Evolutionary conservation across 768 basidiomycete species (phyloP).

Genomic region (Leccinum uliginosum): DNA sequence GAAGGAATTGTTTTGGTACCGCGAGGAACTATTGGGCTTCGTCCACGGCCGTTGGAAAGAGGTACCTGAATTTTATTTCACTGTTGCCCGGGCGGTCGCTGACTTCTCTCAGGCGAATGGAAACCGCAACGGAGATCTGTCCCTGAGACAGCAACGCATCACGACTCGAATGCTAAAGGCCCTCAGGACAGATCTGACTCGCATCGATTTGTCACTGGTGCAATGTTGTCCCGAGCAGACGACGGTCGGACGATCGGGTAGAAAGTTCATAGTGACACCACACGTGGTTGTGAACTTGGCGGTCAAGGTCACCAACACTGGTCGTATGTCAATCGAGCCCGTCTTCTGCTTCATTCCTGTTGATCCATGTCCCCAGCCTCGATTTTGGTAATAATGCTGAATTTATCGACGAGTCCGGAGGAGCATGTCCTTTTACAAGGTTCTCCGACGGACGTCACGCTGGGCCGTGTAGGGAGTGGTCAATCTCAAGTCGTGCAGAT

Average conservation of each 20-base stretch:
- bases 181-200: slow-evolving; percentile 63
- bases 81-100: background rate
- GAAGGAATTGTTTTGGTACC: slow-evolving; percentile 92
- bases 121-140: slow-evolving; percentile 68
- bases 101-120: slow-evolving; percentile 61
- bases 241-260: slow-evolving; percentile 18
- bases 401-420: slow-evolving; percentile 51
- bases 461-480: slow-evolving; percentile 60
- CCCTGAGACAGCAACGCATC: slow-evolving; percentile 73
- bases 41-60: slow-evolving; percentile 81
- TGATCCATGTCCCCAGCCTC: slow-evolving; percentile 39
- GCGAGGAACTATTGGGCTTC: slow-evolving; percentile 75
- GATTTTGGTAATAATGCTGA: slow-evolving; percentile 48
- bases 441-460: slow-evolving; percentile 49
- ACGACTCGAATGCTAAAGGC: slow-evolving; percentile 76
- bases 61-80: slow-evolving; percentile 37
- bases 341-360: background rate
- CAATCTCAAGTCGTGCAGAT: slow-evolving; percentile 48
- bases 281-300: slow-evolving; percentile 64
- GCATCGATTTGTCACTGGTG: slow-evolving; percentile 51
- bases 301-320: slow-evolving; percentile 57
- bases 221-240: slow-evolving; percentile 25
- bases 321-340: slow-evolving; percentile 44
- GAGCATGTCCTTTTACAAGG: slow-evolving; percentile 73
- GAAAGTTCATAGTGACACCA: slow-evolving; percentile 47